A percentile compares a stretch with the other conserved stretches of the same genome.
phyloP scores from a whole-genome alignment of 331 rosid genomes.

The Rhamnella rubrinervis region DNA sequence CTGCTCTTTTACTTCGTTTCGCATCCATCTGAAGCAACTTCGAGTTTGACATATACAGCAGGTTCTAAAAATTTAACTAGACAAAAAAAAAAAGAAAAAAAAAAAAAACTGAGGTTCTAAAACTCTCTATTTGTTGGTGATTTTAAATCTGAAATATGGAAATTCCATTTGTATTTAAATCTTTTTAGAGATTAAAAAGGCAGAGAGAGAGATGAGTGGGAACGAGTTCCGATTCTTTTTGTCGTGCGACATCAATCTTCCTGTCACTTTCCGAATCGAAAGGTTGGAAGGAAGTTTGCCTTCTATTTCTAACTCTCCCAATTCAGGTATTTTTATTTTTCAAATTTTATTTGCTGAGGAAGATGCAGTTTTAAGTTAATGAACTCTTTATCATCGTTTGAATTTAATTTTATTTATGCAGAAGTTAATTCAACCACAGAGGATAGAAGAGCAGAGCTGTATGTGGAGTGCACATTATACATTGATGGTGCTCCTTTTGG shows the following conservation, averaged over 20 bases:
- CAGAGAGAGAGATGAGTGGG: slow-evolving; percentile 47
- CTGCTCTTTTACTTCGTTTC: not conserved
- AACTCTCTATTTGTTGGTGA: not conserved
- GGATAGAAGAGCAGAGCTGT: slow-evolving; percentile 69
- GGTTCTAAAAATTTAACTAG: not conserved
- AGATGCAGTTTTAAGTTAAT: not conserved
- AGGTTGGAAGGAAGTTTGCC: slow-evolving; percentile 75
- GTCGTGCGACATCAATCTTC: slow-evolving; percentile 95
- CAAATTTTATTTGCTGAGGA: slow-evolving; percentile 5
- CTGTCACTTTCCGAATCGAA: slow-evolving; percentile 76
- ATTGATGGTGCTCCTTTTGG: slow-evolving; percentile 96
- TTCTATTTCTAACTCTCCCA: slow-evolving; percentile 36
- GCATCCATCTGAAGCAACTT: not conserved
- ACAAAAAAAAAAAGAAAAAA: too few species aligned
- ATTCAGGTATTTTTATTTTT: slow-evolving; percentile 38
- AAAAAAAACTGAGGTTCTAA: not conserved
- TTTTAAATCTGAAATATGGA: not conserved
- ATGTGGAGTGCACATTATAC: slow-evolving; percentile 81
- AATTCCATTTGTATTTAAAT: not conserved
- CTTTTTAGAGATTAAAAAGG: not conserved
- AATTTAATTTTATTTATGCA: slow-evolving; percentile 20
- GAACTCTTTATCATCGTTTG: not conserved
- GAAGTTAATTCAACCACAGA: slow-evolving; percentile 57
- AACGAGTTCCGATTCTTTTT: slow-evolving; percentile 95
- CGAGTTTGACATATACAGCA: not conserved